A percentile compares a stretch with the other conserved stretches of the same genome.
Conservation (phyloP, 305 asterid species). For the Fraxinus angustifolia region DNA sequence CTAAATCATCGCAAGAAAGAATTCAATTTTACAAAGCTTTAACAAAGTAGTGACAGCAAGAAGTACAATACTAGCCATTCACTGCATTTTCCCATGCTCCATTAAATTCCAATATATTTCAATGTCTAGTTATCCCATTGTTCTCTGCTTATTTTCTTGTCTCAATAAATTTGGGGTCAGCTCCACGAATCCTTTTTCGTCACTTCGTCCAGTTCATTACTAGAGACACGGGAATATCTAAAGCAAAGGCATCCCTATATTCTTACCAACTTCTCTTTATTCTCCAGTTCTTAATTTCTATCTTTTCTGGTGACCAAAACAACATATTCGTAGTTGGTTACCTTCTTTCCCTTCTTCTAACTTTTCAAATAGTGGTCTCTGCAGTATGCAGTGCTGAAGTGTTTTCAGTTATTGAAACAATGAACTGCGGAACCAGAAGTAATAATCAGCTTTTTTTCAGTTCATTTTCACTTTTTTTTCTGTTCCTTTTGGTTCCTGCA, state of each 20-base stretch:
- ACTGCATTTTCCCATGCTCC: slow-evolving; percentile 32
- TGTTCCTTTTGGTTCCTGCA: slow-evolving; percentile 38
- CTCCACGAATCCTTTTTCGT: not conserved
- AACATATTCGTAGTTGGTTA: slow-evolving; percentile 49
- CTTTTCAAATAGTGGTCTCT: slow-evolving; percentile 30
- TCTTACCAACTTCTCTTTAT: slow-evolving; percentile 28
- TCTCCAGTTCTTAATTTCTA: slow-evolving; percentile 13
- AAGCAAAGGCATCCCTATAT: slow-evolving; percentile 6
- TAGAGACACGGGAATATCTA: slow-evolving; percentile 1
- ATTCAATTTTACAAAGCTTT: slow-evolving; percentile 11
- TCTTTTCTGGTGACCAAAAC: slow-evolving; percentile 62
- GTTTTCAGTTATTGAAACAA: slow-evolving; percentile 24
- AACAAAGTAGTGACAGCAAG: slow-evolving; percentile 26
- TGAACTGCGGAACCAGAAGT: slow-evolving; percentile 23
- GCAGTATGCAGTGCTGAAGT: slow-evolving; percentile 25
- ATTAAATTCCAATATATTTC: not conserved
- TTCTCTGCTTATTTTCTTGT: not conserved
- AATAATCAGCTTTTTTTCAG: slow-evolving; percentile 18
- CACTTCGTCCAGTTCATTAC: not conserved
- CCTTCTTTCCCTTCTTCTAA: slow-evolving; percentile 34
- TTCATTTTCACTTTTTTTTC: slow-evolving; percentile 26
- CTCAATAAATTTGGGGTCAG: not conserved
- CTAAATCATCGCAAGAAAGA: slow-evolving; percentile 25
- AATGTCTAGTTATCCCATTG: slow-evolving; percentile 17
- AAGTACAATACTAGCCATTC: slow-evolving; percentile 30